phyloP scores from a whole-genome alignment of 108 stramenopile genomes.

The Nitzschia putrida region DNA sequence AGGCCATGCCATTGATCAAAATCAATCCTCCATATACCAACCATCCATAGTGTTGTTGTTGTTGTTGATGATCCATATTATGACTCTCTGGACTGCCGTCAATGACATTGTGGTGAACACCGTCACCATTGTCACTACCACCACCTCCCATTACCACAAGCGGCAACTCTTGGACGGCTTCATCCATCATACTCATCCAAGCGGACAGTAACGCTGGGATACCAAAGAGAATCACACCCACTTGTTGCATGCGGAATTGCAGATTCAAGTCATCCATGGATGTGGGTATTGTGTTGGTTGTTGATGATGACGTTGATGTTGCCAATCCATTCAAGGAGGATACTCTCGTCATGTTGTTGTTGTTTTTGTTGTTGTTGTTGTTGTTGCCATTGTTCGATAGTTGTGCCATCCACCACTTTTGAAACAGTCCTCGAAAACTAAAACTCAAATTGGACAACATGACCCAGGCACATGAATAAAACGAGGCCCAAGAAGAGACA shows the following conservation, averaged over 20 bases:
- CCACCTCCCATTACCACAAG: neutral
- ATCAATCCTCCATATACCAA: slow-evolving; percentile 51
- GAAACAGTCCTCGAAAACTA: slow-evolving; percentile 81
- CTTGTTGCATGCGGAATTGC: slow-evolving; percentile 84
- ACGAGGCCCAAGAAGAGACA: slow-evolving; percentile 19
- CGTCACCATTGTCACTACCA: neutral
- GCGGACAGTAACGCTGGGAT: slow-evolving; percentile 11
- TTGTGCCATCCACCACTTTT: slow-evolving; percentile 62
- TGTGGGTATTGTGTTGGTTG: neutral
- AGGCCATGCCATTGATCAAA: slow-evolving; percentile 71
- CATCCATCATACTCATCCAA: slow-evolving; percentile 17
- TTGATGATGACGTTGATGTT: too few species aligned
- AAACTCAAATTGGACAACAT: slow-evolving; percentile 81
- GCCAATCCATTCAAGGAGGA: too few species aligned
- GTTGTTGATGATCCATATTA: too few species aligned
- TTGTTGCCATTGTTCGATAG: neutral
- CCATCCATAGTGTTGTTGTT: slow-evolving; percentile 20
- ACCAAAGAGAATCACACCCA: slow-evolving; percentile 40
- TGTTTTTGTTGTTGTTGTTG: neutral
- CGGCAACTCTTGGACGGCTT: slow-evolving; percentile 18
- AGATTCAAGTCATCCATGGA: slow-evolving; percentile 35
- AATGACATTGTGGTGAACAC: neutral
- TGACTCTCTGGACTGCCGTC: too few species aligned
- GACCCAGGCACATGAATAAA: slow-evolving; percentile 51
- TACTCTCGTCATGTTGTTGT: neutral